Conservation (phyloP, 2,329 filamentous ascomycete genomes). For the Ophiostoma perfectum region DNA sequence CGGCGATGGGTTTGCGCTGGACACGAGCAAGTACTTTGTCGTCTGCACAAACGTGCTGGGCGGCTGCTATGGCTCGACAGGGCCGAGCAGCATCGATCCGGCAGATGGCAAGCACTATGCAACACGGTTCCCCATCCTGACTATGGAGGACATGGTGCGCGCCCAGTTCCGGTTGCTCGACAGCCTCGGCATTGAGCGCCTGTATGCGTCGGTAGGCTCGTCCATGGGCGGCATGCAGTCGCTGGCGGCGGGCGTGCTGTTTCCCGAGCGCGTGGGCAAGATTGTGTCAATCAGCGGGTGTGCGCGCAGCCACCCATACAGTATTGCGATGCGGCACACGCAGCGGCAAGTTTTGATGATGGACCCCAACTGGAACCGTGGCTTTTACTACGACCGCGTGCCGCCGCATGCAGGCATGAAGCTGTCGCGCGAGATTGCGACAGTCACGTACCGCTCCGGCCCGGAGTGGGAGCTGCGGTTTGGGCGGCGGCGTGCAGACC, state of each 20-base stretch:
- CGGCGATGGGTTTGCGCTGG: constrained; percentile 60
- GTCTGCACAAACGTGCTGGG: constrained; percentile 97
- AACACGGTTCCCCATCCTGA: constrained; percentile 90
- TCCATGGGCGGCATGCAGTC: constrained; percentile 99
- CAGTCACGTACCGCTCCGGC: constrained; percentile 91
- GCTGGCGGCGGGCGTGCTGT: constrained; percentile 77
- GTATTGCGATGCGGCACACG: constrained; percentile 96
- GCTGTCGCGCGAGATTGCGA: constrained; percentile 92
- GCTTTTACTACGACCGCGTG: constrained; percentile 84
- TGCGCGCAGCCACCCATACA: constrained; percentile 91
- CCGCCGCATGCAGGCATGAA: constrained; percentile 98
- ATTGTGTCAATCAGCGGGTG: constrained; percentile 90
- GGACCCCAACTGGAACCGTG: constrained; percentile 94
- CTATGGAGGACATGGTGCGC: constrained; percentile 94
- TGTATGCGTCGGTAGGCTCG: constrained; percentile 89
- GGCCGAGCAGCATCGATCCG: constrained; percentile 81
- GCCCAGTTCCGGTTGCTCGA: constrained; percentile 90
- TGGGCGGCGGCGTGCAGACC: constrained; percentile 78
- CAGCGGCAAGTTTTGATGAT: constrained; percentile 98
- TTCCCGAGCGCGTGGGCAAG: constrained; percentile 72
- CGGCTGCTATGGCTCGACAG: constrained; percentile 92
- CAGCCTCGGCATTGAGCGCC: constrained; percentile 63
- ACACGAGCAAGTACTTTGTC: constrained; percentile 87
- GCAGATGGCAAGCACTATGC: constrained; percentile 84
- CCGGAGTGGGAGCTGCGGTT: constrained; percentile 98